phyloP scores from a whole-genome alignment of 2,329 filamentous ascomycete genomes.

The Basipetospora chlamydospora region DNA sequence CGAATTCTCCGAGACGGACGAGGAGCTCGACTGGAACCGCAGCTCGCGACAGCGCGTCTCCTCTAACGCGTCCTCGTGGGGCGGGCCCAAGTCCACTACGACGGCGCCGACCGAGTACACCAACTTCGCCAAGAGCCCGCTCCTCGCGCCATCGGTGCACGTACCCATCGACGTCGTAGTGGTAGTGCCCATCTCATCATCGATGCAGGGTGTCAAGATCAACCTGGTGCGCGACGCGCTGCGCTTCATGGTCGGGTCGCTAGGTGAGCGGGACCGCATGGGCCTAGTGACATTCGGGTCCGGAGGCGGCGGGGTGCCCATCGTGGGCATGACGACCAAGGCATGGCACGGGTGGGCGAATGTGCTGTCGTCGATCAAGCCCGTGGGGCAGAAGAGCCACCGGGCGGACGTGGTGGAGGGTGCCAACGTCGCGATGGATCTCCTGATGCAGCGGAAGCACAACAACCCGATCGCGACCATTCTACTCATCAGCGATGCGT shows the following conservation, averaged over 20 bases:
- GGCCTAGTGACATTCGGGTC: slow-evolving; percentile 94
- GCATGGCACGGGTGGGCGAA: slow-evolving; percentile 85
- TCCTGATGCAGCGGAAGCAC: slow-evolving; percentile 94
- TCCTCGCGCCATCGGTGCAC: slow-evolving; percentile 46
- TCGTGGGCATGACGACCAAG: slow-evolving; percentile 98
- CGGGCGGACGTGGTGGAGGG: slow-evolving; percentile 94
- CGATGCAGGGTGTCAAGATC: slow-evolving; percentile 99
- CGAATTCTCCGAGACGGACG: slow-evolving; percentile 70
- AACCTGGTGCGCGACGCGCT: slow-evolving; percentile 83
- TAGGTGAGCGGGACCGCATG: slow-evolving; percentile 92
- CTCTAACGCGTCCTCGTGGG: slow-evolving; percentile 71
- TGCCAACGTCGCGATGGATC: slow-evolving; percentile 94
- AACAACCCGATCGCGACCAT: slow-evolving; percentile 93
- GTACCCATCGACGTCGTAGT: slow-evolving; percentile 92
- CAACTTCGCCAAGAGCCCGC: slow-evolving; percentile 42
- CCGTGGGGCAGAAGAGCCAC: slow-evolving; percentile 91
- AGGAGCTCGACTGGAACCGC: slow-evolving; percentile 59
- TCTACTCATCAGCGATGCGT: slow-evolving; percentile 92
- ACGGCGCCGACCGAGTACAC: slow-evolving; percentile 91
- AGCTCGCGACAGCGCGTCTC: slow-evolving; percentile 51
- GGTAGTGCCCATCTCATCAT: slow-evolving; percentile 91
- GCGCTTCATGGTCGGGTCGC: slow-evolving; percentile 76
- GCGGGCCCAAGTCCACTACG: slow-evolving; percentile 65
- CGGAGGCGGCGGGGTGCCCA: slow-evolving; percentile 77
- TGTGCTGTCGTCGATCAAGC: slow-evolving; percentile 73